Evolutionary conservation across 2,329 filamentous ascomycete genomes (phyloP).

Genomic region (Trichoderma semiorbis): DNA sequence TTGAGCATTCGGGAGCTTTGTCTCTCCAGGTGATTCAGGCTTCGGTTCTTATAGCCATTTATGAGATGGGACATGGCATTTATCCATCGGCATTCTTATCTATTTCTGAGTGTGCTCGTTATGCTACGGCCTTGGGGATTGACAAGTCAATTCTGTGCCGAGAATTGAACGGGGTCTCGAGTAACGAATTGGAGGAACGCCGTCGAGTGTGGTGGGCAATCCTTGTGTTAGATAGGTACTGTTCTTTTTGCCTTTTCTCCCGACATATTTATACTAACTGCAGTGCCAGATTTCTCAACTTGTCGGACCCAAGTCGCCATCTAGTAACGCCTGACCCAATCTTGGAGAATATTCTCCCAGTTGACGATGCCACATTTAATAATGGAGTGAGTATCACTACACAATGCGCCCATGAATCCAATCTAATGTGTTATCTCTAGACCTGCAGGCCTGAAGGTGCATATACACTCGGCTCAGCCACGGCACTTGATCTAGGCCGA

Average conservation of each 20-base stretch:
- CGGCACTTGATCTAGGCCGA: conserved; percentile 4
- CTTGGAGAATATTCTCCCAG: conserved; percentile 14
- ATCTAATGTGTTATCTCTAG: not conserved
- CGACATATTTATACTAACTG: not conserved
- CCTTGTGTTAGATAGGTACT: conserved; percentile 12
- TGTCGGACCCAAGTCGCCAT: conserved; percentile 11
- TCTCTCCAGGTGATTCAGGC: conserved; percentile 9
- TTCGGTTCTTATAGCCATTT: conserved; percentile 5
- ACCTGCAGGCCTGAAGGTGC: conserved; percentile 2
- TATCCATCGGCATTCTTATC: conserved; percentile 13
- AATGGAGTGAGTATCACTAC: not conserved
- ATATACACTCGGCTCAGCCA: conserved; percentile 6
- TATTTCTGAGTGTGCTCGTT: conserved; percentile 10
- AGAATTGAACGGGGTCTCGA: not conserved
- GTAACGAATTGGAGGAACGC: conserved; percentile 12
- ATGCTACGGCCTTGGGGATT: conserved; percentile 7
- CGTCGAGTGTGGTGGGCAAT: conserved; percentile 15
- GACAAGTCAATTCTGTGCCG: not conserved
- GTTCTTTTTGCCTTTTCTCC: not conserved
- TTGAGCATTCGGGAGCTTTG: not conserved
- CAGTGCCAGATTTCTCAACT: conserved; percentile 10
- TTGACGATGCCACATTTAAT: conserved; percentile 15
- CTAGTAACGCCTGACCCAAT: conserved; percentile 17
- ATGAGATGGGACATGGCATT: conserved; percentile 15
- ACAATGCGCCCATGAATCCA: no score